Evolutionary conservation across 208 protist species (phyloP), one percentile per base, ranked within the genome.

Genomic region (Leishmania braziliensis): DNA sequence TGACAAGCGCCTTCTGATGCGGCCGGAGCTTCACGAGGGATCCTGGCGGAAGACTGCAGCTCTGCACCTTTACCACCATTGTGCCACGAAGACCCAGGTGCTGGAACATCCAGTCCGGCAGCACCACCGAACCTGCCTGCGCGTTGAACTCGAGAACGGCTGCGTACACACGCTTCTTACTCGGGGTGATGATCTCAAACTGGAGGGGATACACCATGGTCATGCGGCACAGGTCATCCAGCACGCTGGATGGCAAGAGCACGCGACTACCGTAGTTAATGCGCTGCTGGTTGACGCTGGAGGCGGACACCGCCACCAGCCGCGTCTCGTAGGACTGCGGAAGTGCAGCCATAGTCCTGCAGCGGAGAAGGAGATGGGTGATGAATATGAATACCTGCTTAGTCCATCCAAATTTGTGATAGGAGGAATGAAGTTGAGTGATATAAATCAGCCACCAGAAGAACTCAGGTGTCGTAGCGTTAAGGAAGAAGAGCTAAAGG

Each of bases 61-160:
- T 97, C 56, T 90, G 75, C 43, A 99, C 81, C 54, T 65, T 82
- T 20, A 99, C 84, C 10, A 93, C 87, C 68, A 89, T 82, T 8
- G 87, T 88, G 39, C 79, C 79, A 33, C 89, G 75, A 16, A 98
- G 77, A 48, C 87, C 66, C 6, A 99, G 83, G 72, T 98, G 88
- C n/a, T 92, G 73, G 82, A 97, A 98, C 96, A 99, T 98, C 96
- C 97, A 99, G 48, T 95, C 84, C 0, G 98, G 98, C 63, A 99
- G 84, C 65, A 98, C 95, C 36, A 96, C 86, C 66, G 83, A 88
- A 56, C 98, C 98, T 23, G 93, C 90, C 43, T 98, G 90, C 0
- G 96, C 95, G 72, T 85, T 95, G 82, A 99, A 99, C 79, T 99
- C 97, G 26, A 98, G 88, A 23, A 99, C 97, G 1, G 93, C 97